Percentiles rank a stretch among this genome's conserved stretches.
phyloP scores from a whole-genome alignment of 768 basidiomycete genomes.

The Auriculariales sp. region DNA sequence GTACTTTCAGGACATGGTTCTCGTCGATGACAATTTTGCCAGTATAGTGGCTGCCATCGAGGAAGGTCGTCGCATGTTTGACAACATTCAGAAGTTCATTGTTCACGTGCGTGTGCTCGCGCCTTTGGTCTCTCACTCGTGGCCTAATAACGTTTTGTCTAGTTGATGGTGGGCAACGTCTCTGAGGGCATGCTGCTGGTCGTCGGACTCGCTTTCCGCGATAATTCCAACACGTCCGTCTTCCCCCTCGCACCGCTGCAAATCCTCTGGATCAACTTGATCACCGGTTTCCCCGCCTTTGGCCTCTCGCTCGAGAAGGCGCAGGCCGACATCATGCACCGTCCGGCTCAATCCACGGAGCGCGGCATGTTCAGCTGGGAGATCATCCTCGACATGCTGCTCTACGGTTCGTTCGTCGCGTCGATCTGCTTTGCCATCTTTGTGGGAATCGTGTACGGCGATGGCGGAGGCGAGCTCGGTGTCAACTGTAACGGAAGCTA shows the following conservation, averaged over 20 bases:
- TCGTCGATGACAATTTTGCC: constrained; percentile 52
- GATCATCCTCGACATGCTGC: constrained; percentile 11
- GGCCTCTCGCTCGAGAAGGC: constrained; percentile 40
- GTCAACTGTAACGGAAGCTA: background rate
- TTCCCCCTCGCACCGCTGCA: constrained; percentile 43
- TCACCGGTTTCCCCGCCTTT: constrained; percentile 40
- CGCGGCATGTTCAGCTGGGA: constrained; percentile 7
- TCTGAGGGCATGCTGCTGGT: constrained; percentile 40
- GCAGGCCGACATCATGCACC: constrained; percentile 33
- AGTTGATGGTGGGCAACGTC: constrained; percentile 38
- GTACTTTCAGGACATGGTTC: constrained; percentile 50
- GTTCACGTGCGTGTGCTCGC: too few relatives aligned
- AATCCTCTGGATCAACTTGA: constrained; percentile 40
- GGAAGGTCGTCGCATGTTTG: constrained; percentile 45
- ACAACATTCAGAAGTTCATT: constrained; percentile 42
- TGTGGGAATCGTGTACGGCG: background rate
- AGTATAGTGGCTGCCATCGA: constrained; percentile 49
- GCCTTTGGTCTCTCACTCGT: too few relatives aligned
- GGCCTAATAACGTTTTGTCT: too few relatives aligned
- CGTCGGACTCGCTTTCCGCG: constrained; percentile 44
- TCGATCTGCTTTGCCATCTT: background rate
- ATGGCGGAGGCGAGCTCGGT: background rate
- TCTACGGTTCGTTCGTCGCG: background rate
- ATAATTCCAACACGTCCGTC: constrained; percentile 29
- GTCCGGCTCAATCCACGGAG: constrained; percentile 17